Conservation (phyloP, 768 basidiomycete species). For the Suillus weaverae region DNA sequence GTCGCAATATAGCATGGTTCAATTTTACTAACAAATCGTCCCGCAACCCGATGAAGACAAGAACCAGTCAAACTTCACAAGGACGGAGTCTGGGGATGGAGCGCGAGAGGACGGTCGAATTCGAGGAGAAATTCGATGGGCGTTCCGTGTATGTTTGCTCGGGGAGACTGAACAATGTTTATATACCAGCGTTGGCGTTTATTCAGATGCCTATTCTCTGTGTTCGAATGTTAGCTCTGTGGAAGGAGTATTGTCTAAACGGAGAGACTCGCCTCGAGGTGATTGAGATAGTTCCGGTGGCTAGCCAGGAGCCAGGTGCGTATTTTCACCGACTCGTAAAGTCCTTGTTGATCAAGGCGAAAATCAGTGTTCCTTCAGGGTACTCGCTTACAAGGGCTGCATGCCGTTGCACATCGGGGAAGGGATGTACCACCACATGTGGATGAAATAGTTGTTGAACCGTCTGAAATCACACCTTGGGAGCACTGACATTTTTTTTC, state of each 20-base stretch:
- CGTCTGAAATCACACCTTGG: background rate
- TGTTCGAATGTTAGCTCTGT: constrained; percentile 10
- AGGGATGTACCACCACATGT: background rate
- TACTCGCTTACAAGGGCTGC: background rate
- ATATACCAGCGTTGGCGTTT: constrained; percentile 93
- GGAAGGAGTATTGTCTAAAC: background rate
- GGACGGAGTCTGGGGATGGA: constrained; percentile 12
- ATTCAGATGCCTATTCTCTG: constrained; percentile 88
- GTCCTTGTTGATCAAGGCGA: background rate
- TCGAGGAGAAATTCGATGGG: constrained; percentile 89
- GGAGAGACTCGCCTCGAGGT: constrained; percentile 62
- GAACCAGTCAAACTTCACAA: no score
- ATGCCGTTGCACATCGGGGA: background rate
- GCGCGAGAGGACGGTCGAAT: constrained; percentile 37
- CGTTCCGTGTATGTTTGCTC: constrained; percentile 92
- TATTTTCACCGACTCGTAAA: background rate
- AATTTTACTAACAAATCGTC: no score
- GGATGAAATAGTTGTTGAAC: background rate
- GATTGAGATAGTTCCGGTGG: constrained; percentile 93
- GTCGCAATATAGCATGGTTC: no score
- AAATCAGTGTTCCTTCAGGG: background rate
- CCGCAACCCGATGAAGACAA: constrained; percentile 95
- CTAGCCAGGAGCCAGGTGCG: constrained; percentile 56
- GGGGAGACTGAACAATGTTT: constrained; percentile 84
- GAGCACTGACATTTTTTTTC: background rate